Base-by-base conservation (phyloP, 140 eudicot genomes). In the Senecio squalidus region DNA sequence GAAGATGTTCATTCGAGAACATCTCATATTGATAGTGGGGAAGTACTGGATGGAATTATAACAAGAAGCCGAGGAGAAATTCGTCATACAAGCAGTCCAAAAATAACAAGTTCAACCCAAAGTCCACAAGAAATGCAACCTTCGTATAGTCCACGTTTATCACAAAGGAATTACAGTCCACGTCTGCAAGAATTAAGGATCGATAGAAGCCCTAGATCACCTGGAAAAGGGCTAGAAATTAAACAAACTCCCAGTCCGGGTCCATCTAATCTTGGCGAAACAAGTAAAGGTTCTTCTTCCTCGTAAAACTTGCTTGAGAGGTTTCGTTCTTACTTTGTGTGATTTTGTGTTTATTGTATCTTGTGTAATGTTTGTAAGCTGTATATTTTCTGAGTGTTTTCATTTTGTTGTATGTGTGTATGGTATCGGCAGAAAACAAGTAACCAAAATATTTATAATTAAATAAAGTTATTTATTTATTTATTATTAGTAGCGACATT, bases 1-100 rank as follows among this genome's bases (percentile, higher is more conserved):
- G 96, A 80, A 69, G 88, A 74, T 16, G 69, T 23, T 41, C 74
- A 82, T 30, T 64, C 81, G 38, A 69, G 72, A 63, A 52, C 60
- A 41, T 62, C 73, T 24, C 81, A 55, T 14, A 29, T 91, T 9
- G 94, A 87, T 49, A 67, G 73, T 21, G 91, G 66, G 6, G 96
- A 91, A 64, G 46, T 87, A 21, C 82, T 91, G 54, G 98, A 86
- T 61, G 98, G 80, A 55, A 77, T 83, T 5, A 64, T 86, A 61
- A 91, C 98, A 70, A 83, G 98, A 74, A 83, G 98, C 73, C 82
- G 98, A 9, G 98, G 98, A 38, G 98, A 91, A 68, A 74, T 91
- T 48, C 90, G 88, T 7, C 86, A 45, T 64, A 49, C 72, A 0
- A 71, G 46, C 48, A 91, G 98, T 60, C 96, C 98, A 26, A 91